Percentiles rank a stretch among this genome's conserved stretches.
phyloP scores from a whole-genome alignment of 257 asterid species.

The Linderniella brevidens region DNA sequence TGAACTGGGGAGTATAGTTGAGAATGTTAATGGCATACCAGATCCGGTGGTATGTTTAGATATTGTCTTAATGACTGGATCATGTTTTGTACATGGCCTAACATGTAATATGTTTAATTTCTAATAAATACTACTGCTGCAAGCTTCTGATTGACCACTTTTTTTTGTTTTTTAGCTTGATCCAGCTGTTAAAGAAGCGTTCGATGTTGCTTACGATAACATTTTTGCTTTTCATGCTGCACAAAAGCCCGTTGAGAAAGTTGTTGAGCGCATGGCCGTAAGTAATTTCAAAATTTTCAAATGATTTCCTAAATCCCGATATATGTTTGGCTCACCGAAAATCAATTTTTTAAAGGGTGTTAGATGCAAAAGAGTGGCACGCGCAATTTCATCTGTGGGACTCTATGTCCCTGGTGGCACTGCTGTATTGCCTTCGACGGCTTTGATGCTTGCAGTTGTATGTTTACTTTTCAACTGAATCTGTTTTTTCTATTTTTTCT shows the following conservation, averaged over 20 bases:
- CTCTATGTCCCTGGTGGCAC: slow-evolving; percentile 99
- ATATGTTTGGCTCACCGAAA: slow-evolving; percentile 9
- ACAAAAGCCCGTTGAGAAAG: slow-evolving; percentile 71
- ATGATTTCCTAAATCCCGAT: neutral
- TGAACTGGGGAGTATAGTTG: slow-evolving; percentile 52
- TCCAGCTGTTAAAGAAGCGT: slow-evolving; percentile 67
- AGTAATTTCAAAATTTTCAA: slow-evolving; percentile 13
- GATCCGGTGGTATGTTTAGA: slow-evolving; percentile 56
- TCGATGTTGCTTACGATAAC: slow-evolving; percentile 86
- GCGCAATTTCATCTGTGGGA: slow-evolving; percentile 82
- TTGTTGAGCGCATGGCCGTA: slow-evolving; percentile 83
- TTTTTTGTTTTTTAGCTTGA: slow-evolving; percentile 45
- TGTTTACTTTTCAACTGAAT: slow-evolving; percentile 12
- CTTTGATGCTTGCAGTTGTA: slow-evolving; percentile 96
- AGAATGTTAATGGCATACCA: slow-evolving; percentile 56
- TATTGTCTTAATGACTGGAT: slow-evolving; percentile 1
- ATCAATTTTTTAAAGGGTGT: slow-evolving; percentile 73
- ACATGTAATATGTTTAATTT: slow-evolving; percentile 2
- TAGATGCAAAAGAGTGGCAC: slow-evolving; percentile 83
- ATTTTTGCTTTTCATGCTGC: slow-evolving; percentile 81
- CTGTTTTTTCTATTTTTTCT: neutral
- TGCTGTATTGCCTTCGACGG: slow-evolving; percentile 97
- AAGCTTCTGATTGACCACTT: neutral
- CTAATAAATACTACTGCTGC: neutral
- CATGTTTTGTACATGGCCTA: slow-evolving; percentile 9